A percentile compares a stretch with the other conserved stretches of the same genome.
phyloP scores from a whole-genome alignment of 1,284 basidiomycete genomes.

The Moesziomyces antarcticus region DNA sequence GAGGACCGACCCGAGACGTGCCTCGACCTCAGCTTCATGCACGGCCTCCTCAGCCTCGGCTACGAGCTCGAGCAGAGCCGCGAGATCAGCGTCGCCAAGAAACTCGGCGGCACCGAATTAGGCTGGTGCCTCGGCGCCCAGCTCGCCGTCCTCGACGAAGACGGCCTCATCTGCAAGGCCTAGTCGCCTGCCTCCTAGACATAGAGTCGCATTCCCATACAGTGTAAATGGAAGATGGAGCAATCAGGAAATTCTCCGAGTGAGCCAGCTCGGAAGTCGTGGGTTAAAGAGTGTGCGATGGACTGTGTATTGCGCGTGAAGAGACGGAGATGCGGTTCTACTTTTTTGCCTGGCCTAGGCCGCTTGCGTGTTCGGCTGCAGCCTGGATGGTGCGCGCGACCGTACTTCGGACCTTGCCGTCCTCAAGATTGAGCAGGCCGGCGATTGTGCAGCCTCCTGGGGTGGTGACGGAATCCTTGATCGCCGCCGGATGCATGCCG shows the following conservation, averaged over 20 bases:
- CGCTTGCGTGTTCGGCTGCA: conserved; percentile 64
- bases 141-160: conserved; percentile 57
- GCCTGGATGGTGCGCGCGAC: conserved; percentile 93
- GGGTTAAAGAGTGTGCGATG: background rate
- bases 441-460: conserved; percentile 99
- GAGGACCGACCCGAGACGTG: conserved; percentile 90
- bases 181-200: background rate
- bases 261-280: too few species aligned
- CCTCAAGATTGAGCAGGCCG: conserved; percentile 91
- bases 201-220: background rate
- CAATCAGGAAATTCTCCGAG: too few species aligned
- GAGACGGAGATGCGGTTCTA: background rate
- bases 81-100: conserved; percentile 73
- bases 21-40: conserved; percentile 94
- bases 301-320: background rate
- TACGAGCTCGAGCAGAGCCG: conserved; percentile 73
- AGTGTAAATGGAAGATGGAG: background rate
- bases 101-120: conserved; percentile 88
- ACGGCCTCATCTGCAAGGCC: conserved; percentile 55
- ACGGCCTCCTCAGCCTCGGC: conserved; percentile 79
- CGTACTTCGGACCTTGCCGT: conserved; percentile 90
- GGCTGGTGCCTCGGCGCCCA: conserved; percentile 90
- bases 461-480: conserved; percentile 98
- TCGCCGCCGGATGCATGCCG: conserved; percentile 89
- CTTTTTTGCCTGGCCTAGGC: conserved; percentile 57